Conservation (phyloP, 1,139 yeast species). For the Yamadazyma membranifaciens region DNA sequence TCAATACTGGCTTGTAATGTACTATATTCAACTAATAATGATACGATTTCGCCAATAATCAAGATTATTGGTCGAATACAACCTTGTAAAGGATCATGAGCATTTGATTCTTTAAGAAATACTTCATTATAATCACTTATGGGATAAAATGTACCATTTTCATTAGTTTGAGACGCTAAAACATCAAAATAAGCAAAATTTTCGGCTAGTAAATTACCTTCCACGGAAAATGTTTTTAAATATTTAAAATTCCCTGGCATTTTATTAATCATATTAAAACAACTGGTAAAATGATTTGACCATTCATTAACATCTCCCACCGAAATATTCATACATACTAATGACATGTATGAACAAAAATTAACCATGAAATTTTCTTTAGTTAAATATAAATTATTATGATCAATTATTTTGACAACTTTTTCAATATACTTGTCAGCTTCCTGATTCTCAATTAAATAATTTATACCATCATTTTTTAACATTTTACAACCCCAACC, state of each 20-base stretch:
- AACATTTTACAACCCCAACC: conserved; percentile 19
- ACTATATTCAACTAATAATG: conserved; percentile 10
- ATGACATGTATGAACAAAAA: conserved; percentile 27
- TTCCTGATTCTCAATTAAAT: conserved; percentile 6
- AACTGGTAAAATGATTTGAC: conserved; percentile 27
- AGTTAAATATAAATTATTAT: conserved; percentile 1
- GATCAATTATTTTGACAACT: conserved; percentile 3
- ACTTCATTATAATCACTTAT: conserved; percentile 17
- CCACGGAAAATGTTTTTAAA: conserved; percentile 20
- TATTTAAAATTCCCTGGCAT: conserved; percentile 25
- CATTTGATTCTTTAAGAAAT: conserved; percentile 3
- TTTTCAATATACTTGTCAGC: conserved; percentile 1
- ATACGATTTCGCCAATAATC: conserved; percentile 10
- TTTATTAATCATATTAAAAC: conserved; percentile 26
- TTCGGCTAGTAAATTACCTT: conserved; percentile 17
- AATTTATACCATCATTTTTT: conserved; percentile 5
- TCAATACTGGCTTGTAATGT: conserved; percentile 2
- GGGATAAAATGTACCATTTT: conserved; percentile 24
- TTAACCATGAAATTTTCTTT: conserved; percentile 21
- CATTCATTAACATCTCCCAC: conserved; percentile 32
- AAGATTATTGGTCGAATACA: conserved; percentile 11
- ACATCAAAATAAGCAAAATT: conserved; percentile 25
- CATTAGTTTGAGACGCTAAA: conserved; percentile 26
- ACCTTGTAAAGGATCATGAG: conserved; percentile 11
- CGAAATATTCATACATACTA: conserved; percentile 33